Conservation (phyloP, 2,329 filamentous ascomycete species). For the Phyllosticta capitalensis region DNA sequence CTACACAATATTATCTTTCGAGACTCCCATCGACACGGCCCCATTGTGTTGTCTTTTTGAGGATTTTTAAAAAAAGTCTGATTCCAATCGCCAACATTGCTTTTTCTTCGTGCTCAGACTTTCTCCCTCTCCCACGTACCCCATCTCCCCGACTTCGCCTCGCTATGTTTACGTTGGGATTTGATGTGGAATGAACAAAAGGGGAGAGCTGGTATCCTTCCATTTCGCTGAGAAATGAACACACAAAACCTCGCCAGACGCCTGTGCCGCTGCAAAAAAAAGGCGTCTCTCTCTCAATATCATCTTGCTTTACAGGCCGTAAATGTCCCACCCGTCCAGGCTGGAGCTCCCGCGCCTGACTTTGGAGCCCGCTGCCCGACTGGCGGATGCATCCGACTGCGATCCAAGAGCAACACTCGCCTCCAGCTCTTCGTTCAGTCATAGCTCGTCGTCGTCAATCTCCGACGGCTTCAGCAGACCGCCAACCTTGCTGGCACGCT, state of each 20-base stretch:
- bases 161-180: conserved; percentile 3
- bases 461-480: conserved; percentile 96
- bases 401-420: conserved; percentile 27
- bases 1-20: neutral
- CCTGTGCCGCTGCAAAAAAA: neutral
- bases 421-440: conserved; percentile 51
- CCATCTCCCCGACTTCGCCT: neutral
- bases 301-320: conserved; percentile 41
- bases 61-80: neutral
- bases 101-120: too few relatives aligned
- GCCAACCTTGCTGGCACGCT: conserved; percentile 88
- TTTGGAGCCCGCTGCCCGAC: conserved; percentile 2
- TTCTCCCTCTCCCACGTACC: neutral
- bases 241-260: conserved; percentile 1
- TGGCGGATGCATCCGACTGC: conserved; percentile 21
- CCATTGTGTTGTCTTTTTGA: neutral
- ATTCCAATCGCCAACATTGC: neutral
- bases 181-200: conserved; percentile 5
- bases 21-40: neutral
- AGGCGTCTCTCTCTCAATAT: neutral
- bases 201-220: conserved; percentile 11
- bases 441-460: conserved; percentile 72
- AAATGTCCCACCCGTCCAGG: conserved; percentile 57
- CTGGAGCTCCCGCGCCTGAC: conserved; percentile 14
- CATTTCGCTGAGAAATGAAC: conserved; percentile 7